Percentiles rank a stretch among this genome's conserved stretches.
Evolutionary conservation across 768 basidiomycete species (phyloP).

Genomic region (Suillus clintonianus): DNA sequence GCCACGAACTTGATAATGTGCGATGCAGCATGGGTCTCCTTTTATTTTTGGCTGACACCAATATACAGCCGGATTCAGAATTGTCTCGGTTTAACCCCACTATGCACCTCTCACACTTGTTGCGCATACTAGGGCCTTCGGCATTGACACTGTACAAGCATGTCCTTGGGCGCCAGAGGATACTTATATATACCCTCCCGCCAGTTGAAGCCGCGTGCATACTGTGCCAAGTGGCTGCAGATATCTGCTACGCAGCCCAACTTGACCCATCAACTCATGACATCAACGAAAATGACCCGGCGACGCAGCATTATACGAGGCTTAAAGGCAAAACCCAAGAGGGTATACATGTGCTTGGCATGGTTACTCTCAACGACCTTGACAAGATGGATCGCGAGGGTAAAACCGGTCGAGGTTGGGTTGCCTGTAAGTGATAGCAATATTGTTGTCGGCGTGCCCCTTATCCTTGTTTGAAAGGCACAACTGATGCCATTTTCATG

Average conservation of each 20-base stretch:
- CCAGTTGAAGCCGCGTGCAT: conserved; percentile 81
- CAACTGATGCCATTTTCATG: conserved; percentile 82
- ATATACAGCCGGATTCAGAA: conserved; percentile 18
- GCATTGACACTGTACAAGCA: conserved; percentile 80
- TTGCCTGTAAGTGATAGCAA: conserved; percentile 62
- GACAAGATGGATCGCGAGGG: conserved; percentile 60
- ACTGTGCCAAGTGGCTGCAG: conserved; percentile 61
- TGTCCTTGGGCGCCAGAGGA: conserved; percentile 68
- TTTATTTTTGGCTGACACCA: neutral
- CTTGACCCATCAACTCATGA: conserved; percentile 23
- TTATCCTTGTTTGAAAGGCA: conserved; percentile 40
- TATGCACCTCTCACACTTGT: conserved; percentile 71
- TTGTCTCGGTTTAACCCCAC: conserved; percentile 49
- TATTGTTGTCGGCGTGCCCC: neutral
- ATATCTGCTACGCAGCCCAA: conserved; percentile 59
- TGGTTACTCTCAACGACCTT: conserved; percentile 77
- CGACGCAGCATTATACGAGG: conserved; percentile 32
- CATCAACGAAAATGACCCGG: conserved; percentile 22
- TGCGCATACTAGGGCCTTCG: conserved; percentile 79
- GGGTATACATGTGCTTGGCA: conserved; percentile 70
- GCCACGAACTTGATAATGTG: conserved; percentile 61
- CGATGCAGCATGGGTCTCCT: conserved; percentile 13
- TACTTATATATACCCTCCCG: conserved; percentile 79
- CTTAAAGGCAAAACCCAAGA: conserved; percentile 46
- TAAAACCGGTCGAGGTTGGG: conserved; percentile 70